Evolutionary conservation across 306 rosid genomes (phyloP).

Genomic region (Oxytropis ochrocephala): DNA sequence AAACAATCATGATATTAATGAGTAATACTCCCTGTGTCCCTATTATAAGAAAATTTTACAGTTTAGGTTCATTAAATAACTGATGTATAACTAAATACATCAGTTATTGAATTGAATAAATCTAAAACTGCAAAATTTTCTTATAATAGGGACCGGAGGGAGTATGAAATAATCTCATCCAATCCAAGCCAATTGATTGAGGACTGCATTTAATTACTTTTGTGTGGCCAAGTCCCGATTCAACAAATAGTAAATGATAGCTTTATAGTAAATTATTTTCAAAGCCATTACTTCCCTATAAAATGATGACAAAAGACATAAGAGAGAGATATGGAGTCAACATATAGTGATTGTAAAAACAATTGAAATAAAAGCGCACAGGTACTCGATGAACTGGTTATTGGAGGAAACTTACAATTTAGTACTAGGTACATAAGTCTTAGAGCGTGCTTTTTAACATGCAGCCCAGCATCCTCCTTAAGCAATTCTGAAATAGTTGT

Average conservation of each 20-base stretch:
- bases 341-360: background rate
- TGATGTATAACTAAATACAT: too few species aligned
- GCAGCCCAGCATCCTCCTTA: slow-evolving; percentile 64
- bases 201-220: background rate
- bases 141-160: too few species aligned
- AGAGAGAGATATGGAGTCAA: background rate
- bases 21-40: too few species aligned
- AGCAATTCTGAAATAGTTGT: slow-evolving; percentile 57
- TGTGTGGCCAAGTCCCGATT: slow-evolving; percentile 7
- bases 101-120: too few species aligned
- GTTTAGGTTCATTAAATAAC: too few species aligned
- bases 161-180: background rate
- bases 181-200: background rate
- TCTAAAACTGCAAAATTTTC: too few species aligned
- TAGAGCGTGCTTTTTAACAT: slow-evolving; percentile 49
- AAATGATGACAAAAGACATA: background rate
- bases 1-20: background rate
- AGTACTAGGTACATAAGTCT: slow-evolving; percentile 64
- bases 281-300: background rate
- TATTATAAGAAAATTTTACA: too few species aligned
- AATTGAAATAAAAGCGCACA: background rate
- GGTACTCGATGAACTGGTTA: slow-evolving; percentile 8
- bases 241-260: background rate
- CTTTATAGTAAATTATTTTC: background rate
- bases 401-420: slow-evolving; percentile 56